Conservation (phyloP, 2,329 filamentous ascomycete genomes). For the Fusarium musae region DNA sequence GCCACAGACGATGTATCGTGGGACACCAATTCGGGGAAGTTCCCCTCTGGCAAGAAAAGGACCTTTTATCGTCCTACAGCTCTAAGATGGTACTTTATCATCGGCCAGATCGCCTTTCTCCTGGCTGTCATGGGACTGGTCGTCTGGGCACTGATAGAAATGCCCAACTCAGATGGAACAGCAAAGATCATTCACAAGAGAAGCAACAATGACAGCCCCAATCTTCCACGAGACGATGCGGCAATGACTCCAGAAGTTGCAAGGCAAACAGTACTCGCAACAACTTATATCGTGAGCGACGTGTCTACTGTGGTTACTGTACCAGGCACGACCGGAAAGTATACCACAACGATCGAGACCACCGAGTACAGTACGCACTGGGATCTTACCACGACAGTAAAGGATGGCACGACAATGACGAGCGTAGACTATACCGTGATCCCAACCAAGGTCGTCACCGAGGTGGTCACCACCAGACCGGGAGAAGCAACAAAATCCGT, state of each 20-base stretch:
- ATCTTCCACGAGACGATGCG: background rate
- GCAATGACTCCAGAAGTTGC: conserved; percentile 2
- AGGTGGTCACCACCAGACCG: conserved; percentile 14
- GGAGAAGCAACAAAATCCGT: conserved; percentile 2
- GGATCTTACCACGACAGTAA: conserved; percentile 21
- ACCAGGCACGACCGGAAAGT: conserved; percentile 38
- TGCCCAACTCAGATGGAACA: conserved; percentile 41
- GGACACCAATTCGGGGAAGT: conserved; percentile 29
- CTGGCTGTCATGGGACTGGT: conserved; percentile 37
- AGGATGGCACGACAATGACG: conserved; percentile 14
- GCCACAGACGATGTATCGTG: conserved; percentile 38
- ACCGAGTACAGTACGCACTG: conserved; percentile 24
- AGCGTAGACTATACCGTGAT: conserved; percentile 9
- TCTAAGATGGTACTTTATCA: conserved; percentile 42
- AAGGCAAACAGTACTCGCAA: conserved; percentile 13
- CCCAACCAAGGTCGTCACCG: conserved; percentile 29
- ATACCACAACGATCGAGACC: conserved; percentile 25
- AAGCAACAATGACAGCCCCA: background rate
- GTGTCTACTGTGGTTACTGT: conserved; percentile 30
- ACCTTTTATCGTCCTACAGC: conserved; percentile 42
- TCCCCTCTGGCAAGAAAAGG: conserved; percentile 23
- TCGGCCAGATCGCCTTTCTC: conserved; percentile 29
- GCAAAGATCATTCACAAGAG: conserved; percentile 36
- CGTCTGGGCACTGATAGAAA: conserved; percentile 37
- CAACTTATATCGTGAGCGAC: conserved; percentile 29